Evolutionary conservation across 805 yeast genomes (phyloP).

Genomic region (Yarrowia deformans): DNA sequence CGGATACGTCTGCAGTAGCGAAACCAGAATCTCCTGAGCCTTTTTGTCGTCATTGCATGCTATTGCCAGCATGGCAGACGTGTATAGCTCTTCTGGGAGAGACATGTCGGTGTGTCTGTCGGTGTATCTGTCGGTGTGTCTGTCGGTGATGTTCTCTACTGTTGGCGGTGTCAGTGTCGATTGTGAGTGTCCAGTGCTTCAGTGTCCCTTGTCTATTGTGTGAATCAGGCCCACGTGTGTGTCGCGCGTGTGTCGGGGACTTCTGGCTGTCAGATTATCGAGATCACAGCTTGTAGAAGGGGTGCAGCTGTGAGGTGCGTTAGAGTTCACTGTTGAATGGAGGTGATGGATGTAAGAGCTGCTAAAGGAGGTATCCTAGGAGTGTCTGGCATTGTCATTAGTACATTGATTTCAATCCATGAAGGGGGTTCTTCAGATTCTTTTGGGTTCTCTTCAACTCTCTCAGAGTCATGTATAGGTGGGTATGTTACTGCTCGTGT

Average conservation of each 20-base stretch:
- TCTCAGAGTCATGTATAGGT: too few species aligned
- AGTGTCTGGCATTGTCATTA: too few species aligned
- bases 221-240: too few species aligned
- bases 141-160: neutral
- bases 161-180: too few species aligned
- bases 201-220: too few species aligned
- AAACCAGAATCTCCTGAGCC: constrained; percentile 6
- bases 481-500: too few species aligned
- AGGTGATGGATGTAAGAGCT: neutral
- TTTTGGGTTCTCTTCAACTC: too few species aligned
- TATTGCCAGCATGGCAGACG: constrained; percentile 14
- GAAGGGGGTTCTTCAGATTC: too few species aligned
- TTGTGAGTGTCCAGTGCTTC: too few species aligned
- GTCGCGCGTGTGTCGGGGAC: too few species aligned
- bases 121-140: neutral
- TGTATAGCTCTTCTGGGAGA: constrained; percentile 17
- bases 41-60: constrained; percentile 12
- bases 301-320: constrained; percentile 4
- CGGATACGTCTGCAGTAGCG: constrained; percentile 15
- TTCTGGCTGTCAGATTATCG: constrained; percentile 12
- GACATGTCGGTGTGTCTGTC: neutral
- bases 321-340: neutral
- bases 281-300: constrained; percentile 7
- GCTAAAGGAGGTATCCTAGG: too few species aligned
- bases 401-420: too few species aligned